Percentiles rank a stretch among this genome's conserved stretches.
Conservation (phyloP, 441 rosid species). For the Eugenia klotzschiana region DNA sequence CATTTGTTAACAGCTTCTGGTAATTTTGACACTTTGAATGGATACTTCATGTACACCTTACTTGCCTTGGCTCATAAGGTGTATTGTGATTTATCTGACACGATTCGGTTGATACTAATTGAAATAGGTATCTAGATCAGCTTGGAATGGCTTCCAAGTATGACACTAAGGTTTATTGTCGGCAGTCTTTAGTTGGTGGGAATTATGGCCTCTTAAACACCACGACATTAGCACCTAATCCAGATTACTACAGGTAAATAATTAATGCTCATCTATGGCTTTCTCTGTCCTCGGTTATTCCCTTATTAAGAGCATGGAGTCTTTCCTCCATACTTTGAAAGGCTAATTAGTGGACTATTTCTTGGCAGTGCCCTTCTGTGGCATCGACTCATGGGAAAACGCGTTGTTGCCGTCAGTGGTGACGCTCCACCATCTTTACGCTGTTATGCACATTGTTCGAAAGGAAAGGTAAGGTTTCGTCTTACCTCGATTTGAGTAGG, state of each 20-base stretch:
- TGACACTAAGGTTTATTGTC: not conserved
- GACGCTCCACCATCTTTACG: constrained; percentile 55
- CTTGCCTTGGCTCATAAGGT: not conserved
- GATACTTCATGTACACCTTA: not conserved
- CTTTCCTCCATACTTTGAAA: not conserved
- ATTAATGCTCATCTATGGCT: not conserved
- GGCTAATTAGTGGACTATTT: not conserved
- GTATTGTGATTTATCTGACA: not conserved
- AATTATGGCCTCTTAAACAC: not conserved
- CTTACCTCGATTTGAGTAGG: not conserved
- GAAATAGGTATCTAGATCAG: not conserved
- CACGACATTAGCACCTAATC: not conserved
- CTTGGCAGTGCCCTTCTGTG: constrained; percentile 69
- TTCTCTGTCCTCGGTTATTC: not conserved
- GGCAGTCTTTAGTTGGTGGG: not conserved
- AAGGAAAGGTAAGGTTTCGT: constrained; percentile 59
- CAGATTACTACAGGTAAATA: not conserved
- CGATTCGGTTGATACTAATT: not conserved
- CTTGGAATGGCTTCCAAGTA: not conserved
- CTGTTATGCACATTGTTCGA: constrained; percentile 76
- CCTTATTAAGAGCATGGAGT: not conserved
- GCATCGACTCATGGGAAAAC: constrained; percentile 92
- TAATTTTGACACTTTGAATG: constrained; percentile 8
- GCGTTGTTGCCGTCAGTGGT: constrained; percentile 41
- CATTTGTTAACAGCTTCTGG: constrained; percentile 91